Conservation (phyloP, 139 green algal genomes). For the Asterochloris erici region DNA sequence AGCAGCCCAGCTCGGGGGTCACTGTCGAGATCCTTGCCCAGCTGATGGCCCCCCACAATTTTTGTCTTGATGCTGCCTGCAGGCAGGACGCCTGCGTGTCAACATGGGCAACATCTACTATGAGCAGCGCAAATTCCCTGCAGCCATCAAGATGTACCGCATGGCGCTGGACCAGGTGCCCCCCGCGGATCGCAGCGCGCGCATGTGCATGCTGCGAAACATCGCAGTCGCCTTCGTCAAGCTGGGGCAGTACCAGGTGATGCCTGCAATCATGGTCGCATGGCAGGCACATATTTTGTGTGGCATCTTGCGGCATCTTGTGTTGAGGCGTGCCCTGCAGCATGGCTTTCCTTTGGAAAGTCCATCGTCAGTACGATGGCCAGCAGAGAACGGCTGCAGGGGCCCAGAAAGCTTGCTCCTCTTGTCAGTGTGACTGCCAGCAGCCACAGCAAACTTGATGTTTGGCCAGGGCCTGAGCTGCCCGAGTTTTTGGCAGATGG, state of each 20-base stretch:
- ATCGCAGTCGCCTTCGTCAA: conserved; percentile 76
- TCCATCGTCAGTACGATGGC: no score
- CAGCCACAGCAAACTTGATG: no score
- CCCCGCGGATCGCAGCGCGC: conserved; percentile 36
- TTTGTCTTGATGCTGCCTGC: background rate
- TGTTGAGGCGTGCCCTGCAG: background rate
- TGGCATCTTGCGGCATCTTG: no score
- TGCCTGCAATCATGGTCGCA: background rate
- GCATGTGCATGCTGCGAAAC: conserved; percentile 77
- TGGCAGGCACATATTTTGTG: background rate
- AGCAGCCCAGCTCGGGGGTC: no score
- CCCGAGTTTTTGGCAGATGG: no score
- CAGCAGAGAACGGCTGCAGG: no score
- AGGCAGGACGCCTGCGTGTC: conserved; percentile 63
- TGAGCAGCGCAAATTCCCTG: conserved; percentile 56
- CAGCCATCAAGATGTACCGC: conserved; percentile 78
- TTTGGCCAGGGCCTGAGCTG: no score
- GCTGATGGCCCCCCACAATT: background rate
- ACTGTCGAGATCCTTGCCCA: background rate
- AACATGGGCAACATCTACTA: conserved; percentile 91
- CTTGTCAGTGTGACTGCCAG: no score
- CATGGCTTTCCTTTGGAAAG: background rate
- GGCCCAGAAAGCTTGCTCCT: no score
- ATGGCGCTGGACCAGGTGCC: conserved; percentile 85
- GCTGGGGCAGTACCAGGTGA: conserved; percentile 72